Base-by-base conservation (phyloP, 148 eudicot genomes). In the Dianthus caryophyllus region DNA sequence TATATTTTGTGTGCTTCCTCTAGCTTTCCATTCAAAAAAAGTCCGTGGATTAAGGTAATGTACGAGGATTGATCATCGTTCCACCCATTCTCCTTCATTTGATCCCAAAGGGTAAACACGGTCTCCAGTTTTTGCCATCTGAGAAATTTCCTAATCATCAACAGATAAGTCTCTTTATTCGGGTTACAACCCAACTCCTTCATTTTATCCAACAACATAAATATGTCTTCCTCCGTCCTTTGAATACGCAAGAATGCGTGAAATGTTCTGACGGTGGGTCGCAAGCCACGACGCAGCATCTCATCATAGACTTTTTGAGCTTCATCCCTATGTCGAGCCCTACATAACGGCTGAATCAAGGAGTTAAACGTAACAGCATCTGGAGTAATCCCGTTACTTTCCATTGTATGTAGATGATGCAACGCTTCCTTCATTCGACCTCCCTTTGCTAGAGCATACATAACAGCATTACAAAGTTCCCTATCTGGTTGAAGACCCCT, bases 391-490 rank as follows among this genome's bases (percentile, higher is more conserved):
- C 98, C 91, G 7, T 72, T 70, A 12, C 84, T 84, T 55, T 84
- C 89, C 98, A 92, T 92, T 58, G 80, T 73, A 68, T 73, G 78
- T 80, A 92, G 50, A 29, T 89, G 76, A 66, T 72, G 66, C 27
- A 85, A 73, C 9, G 91, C 90, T 77, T 89, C 96, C 61, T 74
- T 80, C 63, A 79, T 79, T 43, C 60, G 80, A 41, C 83, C 85
- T 16, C 79, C 87, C 66, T 89, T 92, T 20, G 96, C 91, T 66
- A 92, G 84, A 58, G 94, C 91, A 54, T 87, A 87, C 64, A 89
- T 81, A 69, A 89, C 86, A 18, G 87, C 88, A 76, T 92, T 89
- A 66, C 89, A 92, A 47, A 84, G 93, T 78, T 89, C 89, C 78
- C 83, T 84, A 76, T 92, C 98, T 0, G 86, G 91, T 48, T 66